Base-by-base conservation (phyloP, 2,329 filamentous ascomycete genomes). In the Penicillium sp. region DNA sequence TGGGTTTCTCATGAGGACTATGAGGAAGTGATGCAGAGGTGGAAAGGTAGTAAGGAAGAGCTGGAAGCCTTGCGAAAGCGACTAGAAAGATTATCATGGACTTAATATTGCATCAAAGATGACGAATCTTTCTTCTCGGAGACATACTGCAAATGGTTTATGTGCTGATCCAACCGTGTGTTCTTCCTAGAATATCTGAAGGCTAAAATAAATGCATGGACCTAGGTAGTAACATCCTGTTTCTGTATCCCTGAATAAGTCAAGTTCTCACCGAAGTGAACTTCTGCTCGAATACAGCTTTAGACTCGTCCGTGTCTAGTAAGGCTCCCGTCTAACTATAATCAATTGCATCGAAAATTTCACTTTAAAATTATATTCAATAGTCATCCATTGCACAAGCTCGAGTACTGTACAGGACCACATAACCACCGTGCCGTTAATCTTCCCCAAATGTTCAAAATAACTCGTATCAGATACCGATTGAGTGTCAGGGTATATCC, bases 1-100 rank as follows among this genome's bases (percentile, higher is more conserved):
- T 56, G 51, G 55, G 53, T 58, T 10, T 53, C 54, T 4, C 44
- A 23, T 23, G 22, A 23, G 6, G 22, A 23, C 11, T 23, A 23
- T 11, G 22, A 23, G 11, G 22, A 23, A 11, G 22, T 11, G 22
- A 23, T 23, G 22, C 22, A 11, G 22, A 23, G 22, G 22, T 23
- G 22, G 22, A 23, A 11, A 23, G 22, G 11, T 23, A 23, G 22
- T 11, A 23, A 11, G 11, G 22, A 6, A 6, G 22, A 23, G 11
- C 22, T 23, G 22, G 22, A 23, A 23, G 22, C 22, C 6, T 11
- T 23, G 22, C 22, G 22, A 23, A 23, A 23, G 22, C 22, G 22
- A 23, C 22, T 23, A 11, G 22, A 23, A 11, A 11, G 11, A 23
- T 23, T 23, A 6, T 23, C 11, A 11, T 23, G 22, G 11, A 23